Evolutionary conservation across 257 asterid genomes (phyloP).

Genomic region (Solanum neorickii): DNA sequence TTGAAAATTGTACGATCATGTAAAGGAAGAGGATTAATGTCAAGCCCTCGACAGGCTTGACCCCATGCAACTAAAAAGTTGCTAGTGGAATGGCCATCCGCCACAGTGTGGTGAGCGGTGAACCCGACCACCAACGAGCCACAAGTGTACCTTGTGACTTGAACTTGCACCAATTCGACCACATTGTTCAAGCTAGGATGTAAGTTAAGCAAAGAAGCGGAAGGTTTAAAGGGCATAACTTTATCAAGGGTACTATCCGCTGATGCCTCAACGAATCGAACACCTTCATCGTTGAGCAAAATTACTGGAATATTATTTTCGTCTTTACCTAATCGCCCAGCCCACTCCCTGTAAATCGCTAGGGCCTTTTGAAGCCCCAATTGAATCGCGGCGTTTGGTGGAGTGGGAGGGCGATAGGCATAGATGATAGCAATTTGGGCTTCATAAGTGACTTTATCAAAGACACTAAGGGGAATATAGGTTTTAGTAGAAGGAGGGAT

Average conservation of each 20-base stretch:
- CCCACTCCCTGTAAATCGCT: conserved; percentile 57
- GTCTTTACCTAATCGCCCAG: conserved; percentile 58
- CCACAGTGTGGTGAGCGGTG: conserved; percentile 69
- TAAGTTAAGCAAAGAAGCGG: conserved; percentile 37
- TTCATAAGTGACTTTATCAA: conserved; percentile 56
- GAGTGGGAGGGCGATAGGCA: conserved; percentile 70
- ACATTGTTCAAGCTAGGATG: conserved; percentile 51
- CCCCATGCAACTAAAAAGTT: conserved; percentile 88
- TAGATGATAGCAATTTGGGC: conserved; percentile 67
- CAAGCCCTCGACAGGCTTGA: conserved; percentile 41
- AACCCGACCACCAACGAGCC: conserved; percentile 79
- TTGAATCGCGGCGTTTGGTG: conserved; percentile 36
- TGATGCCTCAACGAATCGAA: conserved; percentile 64
- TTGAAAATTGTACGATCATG: conserved; percentile 47
- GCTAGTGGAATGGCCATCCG: conserved; percentile 65
- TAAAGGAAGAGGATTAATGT: conserved; percentile 32
- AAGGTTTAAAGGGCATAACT: conserved; percentile 28
- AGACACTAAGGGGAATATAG: conserved; percentile 46
- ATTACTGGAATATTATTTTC: conserved; percentile 27
- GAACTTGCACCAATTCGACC: conserved; percentile 64
- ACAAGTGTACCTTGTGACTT: conserved; percentile 61
- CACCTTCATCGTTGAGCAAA: conserved; percentile 59
- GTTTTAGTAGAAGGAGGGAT: conserved; percentile 23
- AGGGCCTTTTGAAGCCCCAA: conserved; percentile 53
- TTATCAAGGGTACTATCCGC: conserved; percentile 40